Conservation (phyloP, 345 rosid species). For the Zanthoxylum bungeanum region DNA sequence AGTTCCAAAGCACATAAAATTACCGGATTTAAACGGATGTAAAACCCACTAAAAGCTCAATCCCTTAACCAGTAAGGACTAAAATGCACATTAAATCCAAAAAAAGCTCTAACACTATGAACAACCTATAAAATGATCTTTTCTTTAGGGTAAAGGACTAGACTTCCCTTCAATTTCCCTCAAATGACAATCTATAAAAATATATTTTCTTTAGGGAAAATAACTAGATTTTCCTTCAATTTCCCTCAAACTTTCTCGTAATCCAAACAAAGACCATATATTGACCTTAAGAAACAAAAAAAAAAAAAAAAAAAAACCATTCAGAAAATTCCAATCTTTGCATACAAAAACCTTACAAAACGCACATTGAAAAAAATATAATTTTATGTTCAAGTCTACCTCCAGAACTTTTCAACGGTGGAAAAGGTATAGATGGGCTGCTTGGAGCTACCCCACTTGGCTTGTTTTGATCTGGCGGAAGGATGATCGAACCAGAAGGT, state of each 20-base stretch:
- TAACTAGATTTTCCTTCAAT: neutral
- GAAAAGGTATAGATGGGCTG: constrained; percentile 67
- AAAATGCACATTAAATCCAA: neutral
- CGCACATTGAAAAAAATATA: neutral
- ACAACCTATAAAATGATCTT: neutral
- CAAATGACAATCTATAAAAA: too few relatives aligned
- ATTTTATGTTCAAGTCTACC: too few relatives aligned
- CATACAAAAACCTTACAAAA: constrained; percentile 3
- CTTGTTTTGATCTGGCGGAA: constrained; percentile 48
- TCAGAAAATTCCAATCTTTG: too few relatives aligned
- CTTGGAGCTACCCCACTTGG: constrained; percentile 75
- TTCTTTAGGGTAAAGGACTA: neutral
- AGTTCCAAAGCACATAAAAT: neutral
- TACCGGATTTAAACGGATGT: too few relatives aligned
- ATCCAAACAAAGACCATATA: neutral
- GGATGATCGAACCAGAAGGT: constrained; percentile 92
- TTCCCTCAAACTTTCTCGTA: neutral
- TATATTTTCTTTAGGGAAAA: neutral
- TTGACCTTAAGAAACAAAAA: neutral
- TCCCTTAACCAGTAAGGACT: neutral
- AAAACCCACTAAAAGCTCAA: neutral
- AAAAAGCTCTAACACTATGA: too few relatives aligned
- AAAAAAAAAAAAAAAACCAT: too few relatives aligned
- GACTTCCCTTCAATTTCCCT: neutral
- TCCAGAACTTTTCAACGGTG: constrained; percentile 80